Conservation (phyloP, 108 stramenopile species). For the Nitzschia palea region DNA sequence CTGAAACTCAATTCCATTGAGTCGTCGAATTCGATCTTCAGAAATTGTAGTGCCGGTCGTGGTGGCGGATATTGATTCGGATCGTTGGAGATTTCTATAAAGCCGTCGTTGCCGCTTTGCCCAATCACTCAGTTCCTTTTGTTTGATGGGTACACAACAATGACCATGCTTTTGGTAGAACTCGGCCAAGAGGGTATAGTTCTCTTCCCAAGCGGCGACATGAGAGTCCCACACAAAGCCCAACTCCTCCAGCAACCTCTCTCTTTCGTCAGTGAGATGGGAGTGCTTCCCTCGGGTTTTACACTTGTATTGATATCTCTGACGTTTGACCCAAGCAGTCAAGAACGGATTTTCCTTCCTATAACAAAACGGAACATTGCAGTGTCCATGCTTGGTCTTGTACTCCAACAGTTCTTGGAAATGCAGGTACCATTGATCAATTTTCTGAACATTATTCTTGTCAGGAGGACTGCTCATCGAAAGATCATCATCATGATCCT, state of each 20-base stretch:
- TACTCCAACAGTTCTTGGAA: slow-evolving; percentile 5
- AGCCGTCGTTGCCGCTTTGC: slow-evolving; percentile 17
- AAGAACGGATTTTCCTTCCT: slow-evolving; percentile 2
- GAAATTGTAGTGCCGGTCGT: background rate
- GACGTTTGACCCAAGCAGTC: slow-evolving; percentile 28
- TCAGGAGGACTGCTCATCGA: too few species aligned
- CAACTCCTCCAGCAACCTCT: slow-evolving; percentile 11
- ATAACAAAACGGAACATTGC: slow-evolving; percentile 35
- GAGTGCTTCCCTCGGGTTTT: slow-evolving; percentile 8
- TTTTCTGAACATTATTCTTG: too few species aligned
- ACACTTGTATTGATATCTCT: slow-evolving; percentile 11
- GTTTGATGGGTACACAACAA: slow-evolving; percentile 26
- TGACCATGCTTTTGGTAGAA: slow-evolving; percentile 21
- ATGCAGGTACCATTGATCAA: slow-evolving; percentile 5
- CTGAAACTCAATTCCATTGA: background rate
- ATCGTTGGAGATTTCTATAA: background rate
- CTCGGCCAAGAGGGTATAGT: slow-evolving; percentile 3
- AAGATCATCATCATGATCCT: too few species aligned
- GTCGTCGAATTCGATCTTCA: background rate
- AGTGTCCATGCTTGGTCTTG: slow-evolving; percentile 32
- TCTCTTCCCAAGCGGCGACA: slow-evolving; percentile 9
- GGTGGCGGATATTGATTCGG: too few species aligned
- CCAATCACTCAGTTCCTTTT: slow-evolving; percentile 23
- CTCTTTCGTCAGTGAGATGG: slow-evolving; percentile 9
- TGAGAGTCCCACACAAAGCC: slow-evolving; percentile 18